Base-by-base conservation (phyloP, 2,329 filamentous ascomycete genomes). In the Aspergillus japonicus region DNA sequence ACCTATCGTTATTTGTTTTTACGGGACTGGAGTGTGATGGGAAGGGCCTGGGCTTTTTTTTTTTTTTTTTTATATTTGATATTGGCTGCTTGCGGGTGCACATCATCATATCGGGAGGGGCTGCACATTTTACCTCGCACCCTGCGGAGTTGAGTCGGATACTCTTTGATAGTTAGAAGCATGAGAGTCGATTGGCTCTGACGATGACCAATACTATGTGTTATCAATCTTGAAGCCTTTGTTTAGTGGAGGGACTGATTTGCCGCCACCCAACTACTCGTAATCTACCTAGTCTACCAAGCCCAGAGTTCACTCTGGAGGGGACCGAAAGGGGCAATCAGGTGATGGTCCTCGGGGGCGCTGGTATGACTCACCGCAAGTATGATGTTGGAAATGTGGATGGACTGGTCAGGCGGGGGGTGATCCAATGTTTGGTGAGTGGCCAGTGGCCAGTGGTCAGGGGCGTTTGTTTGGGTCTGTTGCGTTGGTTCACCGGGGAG, bases 11-110 rank as follows among this genome's bases (percentile, higher is more conserved):
- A 47, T 57, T 62, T 62, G 59, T 61, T 54, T 64, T 63, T 61
- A 62, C 66, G 60, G 63, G 63, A 63, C 66, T 57, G 71, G 72
- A 72, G 72, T 71, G 70, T 65, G 69, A 62, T 66, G 62, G 71
- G 66, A 66, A 69, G 65, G 68, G 71, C 33, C 33, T 66, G 62
- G 63, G 71, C 64, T 57, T 52, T 59, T 49, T 19, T 39, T 44
- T 53, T 2, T 55, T 47, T n/a, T 47, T 33, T 35, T n/a, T 47
- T 33, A 23, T 35, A 11, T 23, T 23, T 23, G 23, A 23, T 23
- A 23, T 11, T 55, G 53, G 42, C 47, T 55, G 47, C n/a, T 54
- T 47, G 39, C 29, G 39, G 24, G 24, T 31, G 31, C 39, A 33
- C 50, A 35, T 35, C 50, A 35, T 42, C 42, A 29, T 26, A 33